Evolutionary conservation across 306 rosid genomes (phyloP), one percentile per base, ranked within the genome.

Genomic region (Alnus rubra): DNA sequence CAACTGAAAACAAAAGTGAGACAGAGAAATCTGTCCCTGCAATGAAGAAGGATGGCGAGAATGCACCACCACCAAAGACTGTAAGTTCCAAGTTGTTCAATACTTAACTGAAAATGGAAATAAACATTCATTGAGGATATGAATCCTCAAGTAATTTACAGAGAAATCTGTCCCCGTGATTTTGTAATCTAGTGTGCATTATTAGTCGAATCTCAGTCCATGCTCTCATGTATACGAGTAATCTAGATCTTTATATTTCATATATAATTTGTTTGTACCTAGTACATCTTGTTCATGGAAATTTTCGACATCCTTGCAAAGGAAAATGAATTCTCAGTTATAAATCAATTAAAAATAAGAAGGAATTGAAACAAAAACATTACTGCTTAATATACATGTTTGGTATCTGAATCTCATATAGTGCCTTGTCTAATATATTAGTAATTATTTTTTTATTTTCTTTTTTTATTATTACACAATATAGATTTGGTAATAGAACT

Each of bases 11-110:
- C 85, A 92, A 90, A 84, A 79, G 7, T 74, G 97, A 89, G 84
- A 78, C 80, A 3, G 94, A 91, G 69, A 93, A 86, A 85, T 84
- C 93, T 39, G 78, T 76, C 76, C 81, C 96, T n/a, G 80, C 82
- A 39, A 82, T 73, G 42, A 92, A 92, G 89, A 92, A 89, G 83
- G 97, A 90, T 45, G 80, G 82, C 2, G 97, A 92, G 77, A 92
- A 79, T 91, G 39, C 86, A 37, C 35, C 88, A 45, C 91, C 93
- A 16, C 85, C 83, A 81, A 92, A 91, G 85, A 81, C 77, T 9
- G 93, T 90, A 87, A 85, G 96, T 84, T 79, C 62, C 62, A 62
- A 53, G 16, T 75, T 77, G 44, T 79, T 72, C 18, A 76, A 35
- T 75, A 69, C 64, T 76, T 44, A 48, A 74, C 59, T 3, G 16